These are phyloP conservation scores for Mycosphaerelloides madeirae DNA, from an alignment of 2,329 filamentous ascomycete genomes.

Conservation along the genomic window DNA sequence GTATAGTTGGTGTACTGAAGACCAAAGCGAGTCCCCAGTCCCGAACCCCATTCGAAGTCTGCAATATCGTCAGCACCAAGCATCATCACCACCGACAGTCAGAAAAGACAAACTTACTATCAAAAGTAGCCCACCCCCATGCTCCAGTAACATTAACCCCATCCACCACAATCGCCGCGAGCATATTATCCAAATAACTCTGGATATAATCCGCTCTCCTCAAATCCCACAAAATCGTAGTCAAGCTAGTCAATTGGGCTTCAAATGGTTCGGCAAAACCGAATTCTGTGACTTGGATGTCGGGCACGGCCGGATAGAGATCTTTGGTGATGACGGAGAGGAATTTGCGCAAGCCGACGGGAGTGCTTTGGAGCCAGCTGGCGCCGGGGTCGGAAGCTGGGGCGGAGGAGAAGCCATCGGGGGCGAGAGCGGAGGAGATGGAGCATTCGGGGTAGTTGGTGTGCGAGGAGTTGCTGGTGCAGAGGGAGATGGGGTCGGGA, in stretches of 20 bases:
- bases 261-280: constrained; percentile 36
- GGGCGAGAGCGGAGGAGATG: constrained; percentile 26
- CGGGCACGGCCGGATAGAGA: constrained; percentile 3
- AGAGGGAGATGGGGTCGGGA: too few species aligned
- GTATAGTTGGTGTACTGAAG: too few species aligned
- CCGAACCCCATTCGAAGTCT: too few species aligned
- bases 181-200: constrained; percentile 31
- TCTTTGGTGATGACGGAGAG: constrained; percentile 33
- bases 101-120: constrained; percentile 25
- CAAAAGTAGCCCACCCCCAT: constrained; percentile 34
- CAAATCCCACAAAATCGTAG: constrained; percentile 30
- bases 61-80: too few species aligned
- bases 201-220: constrained; percentile 28
- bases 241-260: constrained; percentile 26
- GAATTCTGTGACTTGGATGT: constrained; percentile 34
- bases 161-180: constrained; percentile 30
- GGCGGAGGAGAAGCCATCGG: constrained; percentile 32
- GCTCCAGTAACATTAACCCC: constrained; percentile 33
- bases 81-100: too few species aligned
- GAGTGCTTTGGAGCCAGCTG: constrained; percentile 23
- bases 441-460: too few species aligned
- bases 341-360: constrained; percentile 33
- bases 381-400: constrained; percentile 28
- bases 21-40: too few species aligned
- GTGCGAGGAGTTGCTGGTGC: too few species aligned